Percentiles rank a stretch among this genome's conserved stretches.
phyloP scores from a whole-genome alignment of 371 early-diverging fungal genomes.

The Dichotomocladium elegans region DNA sequence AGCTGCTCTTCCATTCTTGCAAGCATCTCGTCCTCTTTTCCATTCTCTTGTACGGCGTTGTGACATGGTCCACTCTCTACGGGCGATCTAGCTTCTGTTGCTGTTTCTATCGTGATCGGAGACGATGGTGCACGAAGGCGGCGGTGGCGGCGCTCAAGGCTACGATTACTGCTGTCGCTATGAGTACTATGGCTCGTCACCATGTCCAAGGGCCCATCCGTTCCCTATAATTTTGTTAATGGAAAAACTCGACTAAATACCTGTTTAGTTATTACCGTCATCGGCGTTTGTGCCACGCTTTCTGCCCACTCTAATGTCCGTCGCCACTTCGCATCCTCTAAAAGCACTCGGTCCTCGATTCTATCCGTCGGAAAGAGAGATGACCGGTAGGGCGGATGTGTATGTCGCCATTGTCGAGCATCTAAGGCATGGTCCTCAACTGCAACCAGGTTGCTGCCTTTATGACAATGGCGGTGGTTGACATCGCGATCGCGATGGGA shows the following conservation, averaged over 20 bases:
- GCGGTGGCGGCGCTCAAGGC: too few species aligned
- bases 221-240: neutral
- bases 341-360: too few species aligned
- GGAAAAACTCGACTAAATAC: neutral
- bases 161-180: too few species aligned
- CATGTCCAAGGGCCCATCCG: neutral
- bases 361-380: too few species aligned
- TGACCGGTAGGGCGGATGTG: neutral
- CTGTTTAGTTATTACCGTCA: neutral
- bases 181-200: neutral
- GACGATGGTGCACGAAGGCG: too few species aligned
- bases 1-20: slow-evolving; percentile 30
- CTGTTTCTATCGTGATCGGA: neutral
- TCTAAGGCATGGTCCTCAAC: too few species aligned
- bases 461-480: too few species aligned
- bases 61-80: neutral
- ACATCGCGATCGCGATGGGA: too few species aligned
- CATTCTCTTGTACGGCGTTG: neutral
- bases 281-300: slow-evolving; percentile 1
- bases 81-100: too few species aligned
- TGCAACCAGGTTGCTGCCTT: too few species aligned
- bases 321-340: slow-evolving; percentile 12
- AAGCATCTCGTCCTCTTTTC: slow-evolving; percentile 24
- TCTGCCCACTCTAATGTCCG: slow-evolving; percentile 19
- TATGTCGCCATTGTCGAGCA: slow-evolving; percentile 9